These are phyloP conservation scores for Phytopythium aichiense DNA, from an alignment of 352 stramenopile genomes.

Conservation along the genomic window DNA sequence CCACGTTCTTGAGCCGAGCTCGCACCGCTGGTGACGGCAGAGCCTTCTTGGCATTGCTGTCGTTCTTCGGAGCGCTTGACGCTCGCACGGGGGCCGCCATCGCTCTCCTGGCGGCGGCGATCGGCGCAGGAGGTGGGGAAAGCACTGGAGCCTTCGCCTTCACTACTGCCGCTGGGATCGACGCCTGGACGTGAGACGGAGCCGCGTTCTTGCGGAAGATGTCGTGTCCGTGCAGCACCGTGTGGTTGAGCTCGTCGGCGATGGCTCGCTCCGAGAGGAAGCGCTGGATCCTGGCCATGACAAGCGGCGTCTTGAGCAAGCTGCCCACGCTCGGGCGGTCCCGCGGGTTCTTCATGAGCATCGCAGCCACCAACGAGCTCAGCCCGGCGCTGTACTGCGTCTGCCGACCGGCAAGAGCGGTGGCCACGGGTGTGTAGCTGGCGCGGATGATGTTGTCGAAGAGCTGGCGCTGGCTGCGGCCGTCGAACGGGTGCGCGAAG, in stretches of 20 bases:
- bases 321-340: conserved; percentile 62
- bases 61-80: background rate
- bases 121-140: background rate
- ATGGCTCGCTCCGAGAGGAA: conserved; percentile 57
- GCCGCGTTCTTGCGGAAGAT: conserved; percentile 45
- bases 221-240: conserved; percentile 65
- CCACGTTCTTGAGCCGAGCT: background rate
- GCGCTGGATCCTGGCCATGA: conserved; percentile 55
- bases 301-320: conserved; percentile 47
- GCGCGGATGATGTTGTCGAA: conserved; percentile 67
- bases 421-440: conserved; percentile 17
- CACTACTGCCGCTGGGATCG: background rate
- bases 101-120: background rate
- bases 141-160: background rate
- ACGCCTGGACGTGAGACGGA: background rate
- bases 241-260: conserved; percentile 60
- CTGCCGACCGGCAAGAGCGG: conserved; percentile 1
- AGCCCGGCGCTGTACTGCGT: conserved; percentile 24
- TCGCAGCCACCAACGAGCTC: conserved; percentile 35
- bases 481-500: conserved; percentile 88
- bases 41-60: background rate
- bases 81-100: background rate
- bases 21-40: background rate
- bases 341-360: conserved; percentile 58
- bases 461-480: conserved; percentile 67